Conservation (phyloP, 2,329 filamentous ascomycete genomes). For the Trichoderma sp. region DNA sequence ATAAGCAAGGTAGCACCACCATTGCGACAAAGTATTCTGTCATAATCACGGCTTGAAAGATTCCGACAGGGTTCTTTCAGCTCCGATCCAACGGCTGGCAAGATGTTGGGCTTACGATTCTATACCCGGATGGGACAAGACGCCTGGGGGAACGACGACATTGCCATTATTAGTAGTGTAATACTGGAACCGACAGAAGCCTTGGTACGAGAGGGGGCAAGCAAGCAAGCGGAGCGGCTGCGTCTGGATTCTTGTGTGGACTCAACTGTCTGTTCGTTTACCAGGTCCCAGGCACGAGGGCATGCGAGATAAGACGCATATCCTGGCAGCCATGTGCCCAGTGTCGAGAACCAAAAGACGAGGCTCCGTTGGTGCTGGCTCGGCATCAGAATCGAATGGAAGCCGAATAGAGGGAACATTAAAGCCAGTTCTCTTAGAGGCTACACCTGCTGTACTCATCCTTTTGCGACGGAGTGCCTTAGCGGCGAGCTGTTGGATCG, state of each 20-base stretch:
- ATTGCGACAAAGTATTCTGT: neutral
- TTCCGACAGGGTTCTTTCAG: neutral
- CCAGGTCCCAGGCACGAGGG: neutral
- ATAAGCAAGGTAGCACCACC: neutral
- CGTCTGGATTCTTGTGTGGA: neutral
- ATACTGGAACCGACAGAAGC: neutral
- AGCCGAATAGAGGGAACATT: neutral
- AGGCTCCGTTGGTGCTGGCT: neutral
- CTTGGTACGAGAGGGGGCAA: neutral
- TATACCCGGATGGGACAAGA: neutral
- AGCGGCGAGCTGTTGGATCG: neutral
- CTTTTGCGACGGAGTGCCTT: neutral
- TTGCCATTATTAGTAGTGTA: neutral
- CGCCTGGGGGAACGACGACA: neutral
- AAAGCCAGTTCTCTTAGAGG: neutral
- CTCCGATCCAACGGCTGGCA: neutral
- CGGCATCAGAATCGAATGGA: neutral
- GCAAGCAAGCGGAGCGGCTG: neutral
- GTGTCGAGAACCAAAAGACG: neutral
- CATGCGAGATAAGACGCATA: slow-evolving; percentile 1
- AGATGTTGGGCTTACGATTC: neutral
- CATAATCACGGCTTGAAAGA: neutral
- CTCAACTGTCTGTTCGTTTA: neutral
- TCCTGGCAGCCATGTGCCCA: neutral
- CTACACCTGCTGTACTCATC: neutral